These are phyloP conservation scores for Luffa aegyptiaca DNA, from an alignment of 306 rosid species.

Conservation along the genomic window DNA sequence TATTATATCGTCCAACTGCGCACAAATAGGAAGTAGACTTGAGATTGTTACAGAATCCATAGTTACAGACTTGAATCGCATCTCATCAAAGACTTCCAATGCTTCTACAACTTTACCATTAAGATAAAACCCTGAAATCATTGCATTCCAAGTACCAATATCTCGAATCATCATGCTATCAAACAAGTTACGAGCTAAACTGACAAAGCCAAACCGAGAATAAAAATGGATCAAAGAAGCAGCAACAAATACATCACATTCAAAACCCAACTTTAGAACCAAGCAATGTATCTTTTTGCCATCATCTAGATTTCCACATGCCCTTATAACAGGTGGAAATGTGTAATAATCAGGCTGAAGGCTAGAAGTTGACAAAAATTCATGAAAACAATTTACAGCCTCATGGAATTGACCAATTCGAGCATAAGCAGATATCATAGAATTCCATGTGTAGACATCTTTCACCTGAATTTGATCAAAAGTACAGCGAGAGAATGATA, in stretches of 20 bases:
- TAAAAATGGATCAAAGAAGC: constrained; percentile 43
- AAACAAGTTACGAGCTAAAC: constrained; percentile 21
- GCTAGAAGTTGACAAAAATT: constrained; percentile 18
- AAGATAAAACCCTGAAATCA: constrained; percentile 43
- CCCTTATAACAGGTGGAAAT: constrained; percentile 40
- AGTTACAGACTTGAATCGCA: constrained; percentile 28
- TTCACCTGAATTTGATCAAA: constrained; percentile 29
- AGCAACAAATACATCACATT: constrained; percentile 37
- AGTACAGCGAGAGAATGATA: constrained; percentile 20
- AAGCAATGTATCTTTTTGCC: constrained; percentile 39
- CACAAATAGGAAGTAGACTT: constrained; percentile 35
- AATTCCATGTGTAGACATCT: constrained; percentile 44
- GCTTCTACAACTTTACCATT: constrained; percentile 33
- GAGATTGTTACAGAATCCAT: constrained; percentile 36
- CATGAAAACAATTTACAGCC: constrained; percentile 26
- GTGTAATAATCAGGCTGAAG: constrained; percentile 36
- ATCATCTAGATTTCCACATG: constrained; percentile 26
- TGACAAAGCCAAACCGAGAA: constrained; percentile 29
- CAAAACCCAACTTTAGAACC: constrained; percentile 38
- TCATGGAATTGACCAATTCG: constrained; percentile 23
- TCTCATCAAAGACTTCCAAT: constrained; percentile 28
- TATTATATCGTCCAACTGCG: constrained; percentile 21
- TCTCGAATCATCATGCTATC: constrained; percentile 30
- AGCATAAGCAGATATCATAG: constrained; percentile 42
- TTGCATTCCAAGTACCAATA: constrained; percentile 42